These are phyloP conservation scores for Solanum neorickii DNA, from an alignment of 257 asterid genomes.

Conservation along the genomic window DNA sequence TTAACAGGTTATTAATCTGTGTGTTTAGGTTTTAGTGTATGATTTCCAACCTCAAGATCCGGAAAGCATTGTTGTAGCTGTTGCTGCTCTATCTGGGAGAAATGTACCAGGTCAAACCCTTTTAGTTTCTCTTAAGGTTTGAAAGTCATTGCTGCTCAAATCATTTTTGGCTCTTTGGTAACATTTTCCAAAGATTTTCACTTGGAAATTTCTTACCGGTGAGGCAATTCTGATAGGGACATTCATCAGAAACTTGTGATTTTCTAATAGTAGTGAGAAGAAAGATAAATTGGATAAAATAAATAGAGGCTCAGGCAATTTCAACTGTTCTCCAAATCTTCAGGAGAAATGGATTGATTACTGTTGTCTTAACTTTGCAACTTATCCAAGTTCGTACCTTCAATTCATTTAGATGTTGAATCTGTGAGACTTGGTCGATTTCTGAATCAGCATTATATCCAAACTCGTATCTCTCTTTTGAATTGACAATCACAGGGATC, in stretches of 20 bases:
- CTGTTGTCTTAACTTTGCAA: neutral
- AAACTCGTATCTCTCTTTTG: neutral
- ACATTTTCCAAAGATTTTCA: neutral
- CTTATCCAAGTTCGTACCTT: neutral
- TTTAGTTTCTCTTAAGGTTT: neutral
- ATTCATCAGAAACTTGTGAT: neutral
- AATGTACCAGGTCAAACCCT: slow-evolving; percentile 35
- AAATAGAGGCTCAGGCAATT: neutral
- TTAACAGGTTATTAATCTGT: neutral
- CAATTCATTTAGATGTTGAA: neutral
- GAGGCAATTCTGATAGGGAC: neutral
- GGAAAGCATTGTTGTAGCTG: slow-evolving; percentile 47
- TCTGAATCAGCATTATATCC: neutral
- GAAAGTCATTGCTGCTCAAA: neutral
- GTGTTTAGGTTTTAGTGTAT: slow-evolving; percentile 30
- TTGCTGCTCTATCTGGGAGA: slow-evolving; percentile 48
- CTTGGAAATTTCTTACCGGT: neutral
- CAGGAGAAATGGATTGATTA: neutral
- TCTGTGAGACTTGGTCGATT: neutral
- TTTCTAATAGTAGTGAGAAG: neutral
- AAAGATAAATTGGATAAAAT: neutral
- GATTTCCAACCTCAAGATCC: slow-evolving; percentile 87
- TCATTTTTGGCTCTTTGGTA: neutral
- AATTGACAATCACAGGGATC: neutral
- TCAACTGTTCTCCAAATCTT: neutral